phyloP scores from a whole-genome alignment of 2,329 filamentous ascomycete species.

The Rutstroemia sp. region DNA sequence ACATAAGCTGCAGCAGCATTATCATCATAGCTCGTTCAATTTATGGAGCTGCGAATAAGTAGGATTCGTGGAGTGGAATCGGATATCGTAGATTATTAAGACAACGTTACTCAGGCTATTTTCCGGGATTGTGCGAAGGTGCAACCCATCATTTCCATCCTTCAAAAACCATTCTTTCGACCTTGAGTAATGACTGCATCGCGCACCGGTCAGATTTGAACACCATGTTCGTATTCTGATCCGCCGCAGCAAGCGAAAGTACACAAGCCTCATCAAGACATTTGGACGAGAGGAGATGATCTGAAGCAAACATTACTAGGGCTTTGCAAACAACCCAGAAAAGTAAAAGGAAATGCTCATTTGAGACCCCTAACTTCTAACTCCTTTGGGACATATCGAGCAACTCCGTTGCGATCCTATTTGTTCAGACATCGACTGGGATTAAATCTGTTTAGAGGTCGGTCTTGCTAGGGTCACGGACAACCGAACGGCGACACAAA shows the following conservation, averaged over 20 bases:
- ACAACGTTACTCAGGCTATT: background rate
- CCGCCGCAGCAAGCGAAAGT: slow-evolving; percentile 6
- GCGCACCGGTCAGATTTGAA: slow-evolving; percentile 3
- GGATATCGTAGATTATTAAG: slow-evolving; percentile 3
- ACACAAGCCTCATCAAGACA: background rate
- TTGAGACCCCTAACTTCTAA: background rate
- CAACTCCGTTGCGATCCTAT: background rate
- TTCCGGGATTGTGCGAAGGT: background rate
- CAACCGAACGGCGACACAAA: background rate
- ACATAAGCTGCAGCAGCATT: no score
- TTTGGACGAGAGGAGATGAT: background rate
- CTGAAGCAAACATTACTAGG: background rate
- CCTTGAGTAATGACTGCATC: background rate
- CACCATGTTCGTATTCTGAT: slow-evolving; percentile 9
- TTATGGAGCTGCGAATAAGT: background rate
- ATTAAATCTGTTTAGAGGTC: background rate
- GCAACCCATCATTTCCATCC: slow-evolving; percentile 4
- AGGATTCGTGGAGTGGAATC: background rate
- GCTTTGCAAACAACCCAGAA: background rate
- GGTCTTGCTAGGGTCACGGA: background rate
- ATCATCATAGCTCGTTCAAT: no score
- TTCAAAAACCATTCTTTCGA: background rate
- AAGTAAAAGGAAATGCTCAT: background rate
- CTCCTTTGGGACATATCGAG: background rate
- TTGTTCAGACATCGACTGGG: background rate